Evolutionary conservation across 768 basidiomycete genomes (phyloP).

Genomic region (Hygrophorus pudorinus): DNA sequence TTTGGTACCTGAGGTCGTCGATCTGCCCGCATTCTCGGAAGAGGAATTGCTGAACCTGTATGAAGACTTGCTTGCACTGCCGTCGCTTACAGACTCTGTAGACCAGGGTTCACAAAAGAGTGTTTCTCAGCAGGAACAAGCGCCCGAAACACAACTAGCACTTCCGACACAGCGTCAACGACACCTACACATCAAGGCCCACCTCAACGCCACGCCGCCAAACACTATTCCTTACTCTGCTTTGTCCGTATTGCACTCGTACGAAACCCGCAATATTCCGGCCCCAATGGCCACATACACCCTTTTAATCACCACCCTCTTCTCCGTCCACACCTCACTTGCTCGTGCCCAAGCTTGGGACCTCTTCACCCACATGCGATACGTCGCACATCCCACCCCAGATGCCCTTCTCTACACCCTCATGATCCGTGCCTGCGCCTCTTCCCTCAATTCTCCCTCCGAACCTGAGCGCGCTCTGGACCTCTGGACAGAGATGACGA

Average conservation of each 20-base stretch:
- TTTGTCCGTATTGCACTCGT: slow-evolving; percentile 56
- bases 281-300: slow-evolving; percentile 73
- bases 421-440: slow-evolving; percentile 86
- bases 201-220: slow-evolving; percentile 40
- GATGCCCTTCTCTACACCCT: slow-evolving; percentile 60
- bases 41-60: slow-evolving; percentile 32
- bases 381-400: slow-evolving; percentile 81
- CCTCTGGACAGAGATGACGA: slow-evolving; percentile 87
- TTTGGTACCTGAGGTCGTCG: slow-evolving; percentile 25
- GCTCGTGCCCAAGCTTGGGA: slow-evolving; percentile 85
- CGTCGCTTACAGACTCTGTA: slow-evolving; percentile 7
- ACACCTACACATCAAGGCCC: slow-evolving; percentile 63
- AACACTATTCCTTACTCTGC: slow-evolving; percentile 51
- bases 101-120: slow-evolving; percentile 24
- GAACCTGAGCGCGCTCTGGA: slow-evolving; percentile 91
- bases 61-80: slow-evolving; percentile 32
- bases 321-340: slow-evolving; percentile 35
- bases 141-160: slow-evolving; percentile 13
- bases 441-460: slow-evolving; percentile 35
- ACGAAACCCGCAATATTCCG: slow-evolving; percentile 52
- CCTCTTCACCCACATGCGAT: slow-evolving; percentile 92
- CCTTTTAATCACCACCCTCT: slow-evolving; percentile 50
- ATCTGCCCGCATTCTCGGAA: slow-evolving; percentile 29
- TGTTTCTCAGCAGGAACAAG: slow-evolving; percentile 6
- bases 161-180: slow-evolving; percentile 46